These are phyloP conservation scores for Solanum stenotomum DNA, from an alignment of 257 asterid genomes.

Conservation along the genomic window DNA sequence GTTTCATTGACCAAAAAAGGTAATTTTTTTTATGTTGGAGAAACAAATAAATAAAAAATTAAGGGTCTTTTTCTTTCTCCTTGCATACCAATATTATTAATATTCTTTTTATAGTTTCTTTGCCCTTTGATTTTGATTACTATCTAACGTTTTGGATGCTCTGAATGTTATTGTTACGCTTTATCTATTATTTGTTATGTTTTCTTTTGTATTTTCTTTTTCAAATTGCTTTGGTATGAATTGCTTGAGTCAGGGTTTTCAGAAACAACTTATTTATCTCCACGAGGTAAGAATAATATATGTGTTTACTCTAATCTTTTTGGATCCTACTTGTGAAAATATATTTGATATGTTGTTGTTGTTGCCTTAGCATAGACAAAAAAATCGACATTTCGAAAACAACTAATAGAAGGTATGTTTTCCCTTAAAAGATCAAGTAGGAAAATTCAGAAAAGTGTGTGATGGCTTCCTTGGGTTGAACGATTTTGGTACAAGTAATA, in stretches of 20 bases:
- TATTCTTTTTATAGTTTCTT: background rate
- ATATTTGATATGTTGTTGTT: background rate
- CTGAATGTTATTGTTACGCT: background rate
- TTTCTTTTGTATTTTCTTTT: background rate
- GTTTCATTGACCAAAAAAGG: background rate
- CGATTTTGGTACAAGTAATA: background rate
- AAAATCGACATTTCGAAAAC: background rate
- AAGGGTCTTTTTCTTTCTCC: background rate
- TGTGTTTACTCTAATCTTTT: background rate
- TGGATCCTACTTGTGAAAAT: background rate
- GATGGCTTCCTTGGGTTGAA: background rate
- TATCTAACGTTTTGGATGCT: background rate
- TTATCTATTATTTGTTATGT: background rate
- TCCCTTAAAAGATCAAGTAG: background rate
- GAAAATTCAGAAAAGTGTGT: background rate
- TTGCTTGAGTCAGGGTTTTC: background rate
- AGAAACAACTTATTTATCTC: background rate
- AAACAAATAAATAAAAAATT: background rate
- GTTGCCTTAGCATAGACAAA: background rate
- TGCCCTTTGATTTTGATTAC: background rate
- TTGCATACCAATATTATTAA: background rate
- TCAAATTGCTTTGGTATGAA: background rate
- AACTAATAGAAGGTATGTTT: background rate
- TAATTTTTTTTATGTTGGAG: background rate
- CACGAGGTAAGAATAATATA: accelerated